Conservation (phyloP, 495 filamentous ascomycete genomes). For the Penicillium fimorum region DNA sequence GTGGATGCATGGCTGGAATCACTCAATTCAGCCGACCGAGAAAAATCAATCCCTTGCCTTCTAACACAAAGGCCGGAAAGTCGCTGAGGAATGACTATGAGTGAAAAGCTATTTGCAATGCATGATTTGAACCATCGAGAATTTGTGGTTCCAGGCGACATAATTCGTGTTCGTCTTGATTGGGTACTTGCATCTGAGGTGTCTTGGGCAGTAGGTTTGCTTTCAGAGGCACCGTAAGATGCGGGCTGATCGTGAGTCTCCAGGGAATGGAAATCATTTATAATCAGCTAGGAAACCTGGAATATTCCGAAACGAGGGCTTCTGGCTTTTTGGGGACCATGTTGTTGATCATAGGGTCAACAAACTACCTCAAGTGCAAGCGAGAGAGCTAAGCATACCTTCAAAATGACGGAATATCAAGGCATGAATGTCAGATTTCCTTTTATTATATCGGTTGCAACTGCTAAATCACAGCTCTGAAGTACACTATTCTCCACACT, state of each 20-base stretch:
- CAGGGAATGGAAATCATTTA: constrained; percentile 42
- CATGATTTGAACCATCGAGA: constrained; percentile 36
- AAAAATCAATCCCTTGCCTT: constrained; percentile 10
- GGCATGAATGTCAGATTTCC: too few relatives aligned
- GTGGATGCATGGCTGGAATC: constrained; percentile 37
- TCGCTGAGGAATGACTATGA: constrained; percentile 39
- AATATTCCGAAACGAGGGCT: constrained; percentile 48
- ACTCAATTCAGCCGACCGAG: constrained; percentile 37
- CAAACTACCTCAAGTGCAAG: too few relatives aligned
- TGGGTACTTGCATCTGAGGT: constrained; percentile 44
- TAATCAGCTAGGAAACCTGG: constrained; percentile 33
- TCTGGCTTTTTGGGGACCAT: constrained; percentile 51
- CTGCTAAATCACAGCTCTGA: too few relatives aligned
- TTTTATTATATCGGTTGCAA: too few relatives aligned
- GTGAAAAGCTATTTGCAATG: constrained; percentile 43
- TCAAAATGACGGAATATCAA: too few relatives aligned
- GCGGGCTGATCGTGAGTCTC: neutral
- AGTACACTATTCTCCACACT: too few relatives aligned
- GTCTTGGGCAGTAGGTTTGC: constrained; percentile 34
- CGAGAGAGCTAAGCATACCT: too few relatives aligned
- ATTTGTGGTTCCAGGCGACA: constrained; percentile 35
- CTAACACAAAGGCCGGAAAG: constrained; percentile 21
- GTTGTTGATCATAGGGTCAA: constrained; percentile 43
- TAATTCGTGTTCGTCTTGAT: constrained; percentile 41
- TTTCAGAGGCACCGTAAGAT: neutral